These are phyloP conservation scores for Globisporangium nunn DNA, from an alignment of 352 stramenopile genomes.

Conservation along the genomic window DNA sequence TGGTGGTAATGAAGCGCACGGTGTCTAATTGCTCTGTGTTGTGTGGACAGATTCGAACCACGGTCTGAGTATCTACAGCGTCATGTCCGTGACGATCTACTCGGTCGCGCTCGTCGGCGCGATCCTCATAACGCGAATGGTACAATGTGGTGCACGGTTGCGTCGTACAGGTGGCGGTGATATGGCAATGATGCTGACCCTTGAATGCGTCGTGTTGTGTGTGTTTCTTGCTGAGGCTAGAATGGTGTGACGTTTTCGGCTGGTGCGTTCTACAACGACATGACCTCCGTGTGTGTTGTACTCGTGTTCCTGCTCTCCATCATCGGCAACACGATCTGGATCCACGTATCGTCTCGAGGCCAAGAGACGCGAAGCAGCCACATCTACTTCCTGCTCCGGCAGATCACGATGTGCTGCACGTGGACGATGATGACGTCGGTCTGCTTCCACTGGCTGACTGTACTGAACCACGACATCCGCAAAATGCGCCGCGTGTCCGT, in stretches of 20 bases:
- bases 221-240: constrained; percentile 16
- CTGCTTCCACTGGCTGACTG: constrained; percentile 79
- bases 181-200: neutral
- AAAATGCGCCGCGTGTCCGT: constrained; percentile 44
- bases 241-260: constrained; percentile 77
- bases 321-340: constrained; percentile 77
- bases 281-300: constrained; percentile 72
- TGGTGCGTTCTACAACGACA: constrained; percentile 80
- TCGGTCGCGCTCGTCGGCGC: constrained; percentile 63
- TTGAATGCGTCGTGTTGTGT: neutral
- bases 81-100: constrained; percentile 84
- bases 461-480: constrained; percentile 62
- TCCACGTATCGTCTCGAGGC: constrained; percentile 52
- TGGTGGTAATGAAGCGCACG: neutral
- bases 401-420: constrained; percentile 61
- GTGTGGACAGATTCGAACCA: constrained; percentile 39
- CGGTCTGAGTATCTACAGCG: constrained; percentile 77
- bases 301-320: constrained; percentile 70
- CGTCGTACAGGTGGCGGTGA: neutral
- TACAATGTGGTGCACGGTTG: constrained; percentile 11
- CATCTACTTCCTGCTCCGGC: constrained; percentile 67
- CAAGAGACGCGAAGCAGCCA: constrained; percentile 41
- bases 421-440: constrained; percentile 87
- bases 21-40: constrained; percentile 8
- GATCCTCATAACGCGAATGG: constrained; percentile 78